Conservation (phyloP, 2,329 filamentous ascomycete species). For the Epicoccum sorghinum region DNA sequence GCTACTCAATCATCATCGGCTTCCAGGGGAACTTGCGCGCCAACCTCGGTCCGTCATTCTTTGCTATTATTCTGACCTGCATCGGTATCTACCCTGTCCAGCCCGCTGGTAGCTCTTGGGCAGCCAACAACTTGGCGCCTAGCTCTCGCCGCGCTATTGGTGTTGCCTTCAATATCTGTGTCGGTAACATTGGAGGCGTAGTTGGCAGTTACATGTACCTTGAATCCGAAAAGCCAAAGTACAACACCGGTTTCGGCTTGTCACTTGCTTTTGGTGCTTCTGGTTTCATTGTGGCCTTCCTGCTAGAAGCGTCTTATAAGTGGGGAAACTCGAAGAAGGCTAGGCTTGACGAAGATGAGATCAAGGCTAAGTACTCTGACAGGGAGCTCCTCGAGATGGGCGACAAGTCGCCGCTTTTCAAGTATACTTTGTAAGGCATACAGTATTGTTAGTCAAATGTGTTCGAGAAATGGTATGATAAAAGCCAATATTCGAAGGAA, state of each 20-base stretch:
- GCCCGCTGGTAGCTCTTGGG: constrained; percentile 39
- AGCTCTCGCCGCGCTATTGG: constrained; percentile 39
- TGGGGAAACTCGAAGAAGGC: constrained; percentile 46
- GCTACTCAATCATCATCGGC: constrained; percentile 46
- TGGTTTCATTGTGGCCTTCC: constrained; percentile 30
- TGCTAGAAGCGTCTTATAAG: constrained; percentile 39
- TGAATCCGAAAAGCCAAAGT: constrained; percentile 44
- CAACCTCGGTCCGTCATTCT: constrained; percentile 53
- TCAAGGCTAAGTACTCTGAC: constrained; percentile 44
- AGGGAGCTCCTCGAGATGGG: constrained; percentile 48
- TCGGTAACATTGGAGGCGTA: constrained; percentile 39
- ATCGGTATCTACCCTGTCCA: constrained; percentile 47
- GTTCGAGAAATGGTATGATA: too few relatives aligned
- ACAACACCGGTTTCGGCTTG: constrained; percentile 46
- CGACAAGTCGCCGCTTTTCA: constrained; percentile 49
- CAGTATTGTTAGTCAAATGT: too few relatives aligned
- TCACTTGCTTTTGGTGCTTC: constrained; percentile 38
- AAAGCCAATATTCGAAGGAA: too few relatives aligned
- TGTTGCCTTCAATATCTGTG: constrained; percentile 38
- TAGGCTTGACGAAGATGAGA: constrained; percentile 43
- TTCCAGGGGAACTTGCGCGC: constrained; percentile 47
- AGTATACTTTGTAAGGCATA: constrained; percentile 33
- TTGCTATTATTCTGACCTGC: constrained; percentile 53
- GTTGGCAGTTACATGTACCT: constrained; percentile 46
- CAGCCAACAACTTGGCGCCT: constrained; percentile 39